A percentile compares a stretch with the other conserved stretches of the same genome.
phyloP scores from a whole-genome alignment of 139 green algal genomes.

The Trebouxia sp. region DNA sequence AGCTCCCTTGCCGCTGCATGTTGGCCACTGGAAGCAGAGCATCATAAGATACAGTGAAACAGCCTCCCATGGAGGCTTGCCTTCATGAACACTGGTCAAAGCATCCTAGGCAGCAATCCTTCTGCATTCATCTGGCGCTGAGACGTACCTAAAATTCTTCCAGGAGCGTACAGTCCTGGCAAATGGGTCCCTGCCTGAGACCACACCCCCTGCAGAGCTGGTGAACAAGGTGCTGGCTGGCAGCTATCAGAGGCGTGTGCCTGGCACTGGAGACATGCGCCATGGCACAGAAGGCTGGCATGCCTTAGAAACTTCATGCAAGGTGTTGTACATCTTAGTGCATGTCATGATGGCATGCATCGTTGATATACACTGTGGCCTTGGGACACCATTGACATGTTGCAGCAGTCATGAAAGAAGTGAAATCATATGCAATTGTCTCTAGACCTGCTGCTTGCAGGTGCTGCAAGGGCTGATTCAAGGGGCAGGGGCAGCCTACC shows the following conservation, averaged over 20 bases:
- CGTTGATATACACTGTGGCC: too few species aligned
- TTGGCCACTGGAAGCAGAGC: too few species aligned
- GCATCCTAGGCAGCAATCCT: too few species aligned
- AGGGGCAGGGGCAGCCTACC: slow-evolving; percentile 53
- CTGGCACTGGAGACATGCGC: slow-evolving; percentile 76
- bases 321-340: slow-evolving; percentile 1
- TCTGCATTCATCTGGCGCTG: too few species aligned
- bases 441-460: slow-evolving; percentile 25
- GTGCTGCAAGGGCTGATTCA: slow-evolving; percentile 64
- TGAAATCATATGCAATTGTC: neutral
- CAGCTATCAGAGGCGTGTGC: slow-evolving; percentile 43
- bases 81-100: too few species aligned
- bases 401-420: neutral
- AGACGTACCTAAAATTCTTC: too few species aligned
- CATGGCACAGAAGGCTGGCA: slow-evolving; percentile 93
- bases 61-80: too few species aligned
- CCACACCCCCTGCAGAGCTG: slow-evolving; percentile 26
- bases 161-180: neutral
- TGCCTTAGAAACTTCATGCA: slow-evolving; percentile 78
- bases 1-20: too few species aligned
- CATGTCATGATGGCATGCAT: neutral
- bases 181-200: neutral
- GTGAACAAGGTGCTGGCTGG: slow-evolving; percentile 43
- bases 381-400: too few species aligned
- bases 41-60: too few species aligned